These are phyloP conservation scores for Rhinocladiella mackenziei DNA, from an alignment of 2,329 filamentous ascomycete genomes.

Conservation along the genomic window DNA sequence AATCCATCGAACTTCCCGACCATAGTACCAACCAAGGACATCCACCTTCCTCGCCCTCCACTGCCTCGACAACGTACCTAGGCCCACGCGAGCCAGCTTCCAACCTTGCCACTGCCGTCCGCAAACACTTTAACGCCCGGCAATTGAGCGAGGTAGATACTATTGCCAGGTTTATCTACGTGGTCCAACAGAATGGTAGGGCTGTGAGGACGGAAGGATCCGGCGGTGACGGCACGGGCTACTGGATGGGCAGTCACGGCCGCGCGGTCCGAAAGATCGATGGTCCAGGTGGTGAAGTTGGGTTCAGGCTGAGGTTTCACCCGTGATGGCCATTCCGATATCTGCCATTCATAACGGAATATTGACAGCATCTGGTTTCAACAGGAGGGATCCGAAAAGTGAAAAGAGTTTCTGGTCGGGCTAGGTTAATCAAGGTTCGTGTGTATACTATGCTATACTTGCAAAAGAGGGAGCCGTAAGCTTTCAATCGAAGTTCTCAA, in stretches of 20 bases:
- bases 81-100: conserved; percentile 15
- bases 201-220: conserved; percentile 25
- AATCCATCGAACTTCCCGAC: conserved; percentile 18
- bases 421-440: too few relatives aligned
- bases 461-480: too few relatives aligned
- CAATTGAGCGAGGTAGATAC: conserved; percentile 46
- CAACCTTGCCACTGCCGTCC: conserved; percentile 40
- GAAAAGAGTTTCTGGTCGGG: too few relatives aligned
- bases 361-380: too few relatives aligned
- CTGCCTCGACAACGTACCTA: conserved; percentile 10
- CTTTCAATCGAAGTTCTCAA: too few relatives aligned
- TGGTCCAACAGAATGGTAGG: conserved; percentile 41
- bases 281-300: conserved; percentile 26
- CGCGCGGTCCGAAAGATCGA: conserved; percentile 22
- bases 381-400: too few relatives aligned
- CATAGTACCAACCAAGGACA: conserved; percentile 9
- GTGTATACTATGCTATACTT: too few relatives aligned
- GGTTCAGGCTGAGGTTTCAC: conserved; percentile 28
- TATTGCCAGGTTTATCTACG: conserved; percentile 47
- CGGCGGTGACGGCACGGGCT: conserved; percentile 25
- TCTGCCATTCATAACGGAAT: too few relatives aligned
- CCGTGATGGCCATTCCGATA: too few relatives aligned
- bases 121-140: conserved; percentile 47
- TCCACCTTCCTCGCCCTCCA: conserved; percentile 7
- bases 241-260: conserved; percentile 28